Evolutionary conservation across 139 green algal genomes (phyloP).

Genomic region (Micractinium conductrix): DNA sequence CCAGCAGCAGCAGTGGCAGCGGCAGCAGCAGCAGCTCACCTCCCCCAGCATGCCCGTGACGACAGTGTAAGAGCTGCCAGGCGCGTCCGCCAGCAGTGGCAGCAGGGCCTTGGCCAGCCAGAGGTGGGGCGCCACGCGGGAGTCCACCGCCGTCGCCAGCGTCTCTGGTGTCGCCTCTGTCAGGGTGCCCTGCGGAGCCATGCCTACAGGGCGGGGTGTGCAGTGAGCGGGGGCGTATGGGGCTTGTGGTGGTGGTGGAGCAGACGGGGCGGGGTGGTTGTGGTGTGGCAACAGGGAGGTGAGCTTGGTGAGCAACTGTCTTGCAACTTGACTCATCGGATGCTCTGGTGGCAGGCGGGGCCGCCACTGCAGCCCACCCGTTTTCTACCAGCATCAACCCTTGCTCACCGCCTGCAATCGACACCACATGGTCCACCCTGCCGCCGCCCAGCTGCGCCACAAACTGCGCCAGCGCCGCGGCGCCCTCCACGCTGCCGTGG

Average conservation of each 20-base stretch:
- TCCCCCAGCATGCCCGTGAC: slow-evolving; percentile 10
- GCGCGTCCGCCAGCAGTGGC: background rate
- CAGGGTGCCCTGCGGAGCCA: background rate
- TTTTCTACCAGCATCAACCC: background rate
- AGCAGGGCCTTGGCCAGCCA: background rate
- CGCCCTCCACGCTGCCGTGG: background rate
- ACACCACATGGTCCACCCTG: background rate
- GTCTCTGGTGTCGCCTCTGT: background rate
- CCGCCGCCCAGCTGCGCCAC: background rate
- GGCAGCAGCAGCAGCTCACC: background rate
- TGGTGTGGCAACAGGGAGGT: background rate
- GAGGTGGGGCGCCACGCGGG: background rate
- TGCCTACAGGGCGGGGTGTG: background rate
- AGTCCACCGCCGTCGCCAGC: background rate
- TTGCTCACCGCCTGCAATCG: background rate
- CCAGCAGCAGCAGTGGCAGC: background rate
- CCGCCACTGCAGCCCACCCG: background rate
- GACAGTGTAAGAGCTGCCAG: background rate
- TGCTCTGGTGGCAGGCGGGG: background rate
- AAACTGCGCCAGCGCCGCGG: background rate
- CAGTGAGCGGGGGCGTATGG: too few relatives aligned
- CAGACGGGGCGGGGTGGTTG: background rate
- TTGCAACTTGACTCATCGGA: background rate
- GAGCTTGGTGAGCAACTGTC: background rate
- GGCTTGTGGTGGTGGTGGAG: too few relatives aligned